Base-by-base conservation (phyloP, 768 basidiomycete genomes). In the Mycena amicta region DNA sequence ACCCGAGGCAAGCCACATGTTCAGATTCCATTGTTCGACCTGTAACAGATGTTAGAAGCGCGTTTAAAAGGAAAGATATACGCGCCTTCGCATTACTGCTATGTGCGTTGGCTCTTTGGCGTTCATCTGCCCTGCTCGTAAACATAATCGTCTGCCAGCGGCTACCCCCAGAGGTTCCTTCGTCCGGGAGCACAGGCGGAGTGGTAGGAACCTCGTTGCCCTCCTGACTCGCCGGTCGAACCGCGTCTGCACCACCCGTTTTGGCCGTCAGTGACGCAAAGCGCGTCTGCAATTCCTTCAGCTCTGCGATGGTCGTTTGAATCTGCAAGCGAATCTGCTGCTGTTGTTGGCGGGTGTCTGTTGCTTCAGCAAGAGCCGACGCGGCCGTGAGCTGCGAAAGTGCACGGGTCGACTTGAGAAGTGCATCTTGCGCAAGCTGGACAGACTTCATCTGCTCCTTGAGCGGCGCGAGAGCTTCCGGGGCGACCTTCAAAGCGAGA, bases 121-220 rank as follows among this genome's bases (percentile, higher is more conserved):
- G 8, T 18, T 37, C 33, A 18, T 37, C 11, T 0, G 26, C 8
- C 16, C 16, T 52, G 47, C 49, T 49, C 2, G 46, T 57, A 40
- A 70, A 43, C 2, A 50, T 41, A 18, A 70, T 53, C 27, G 66
- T 58, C 33, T 68, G 67, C 68, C 68, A 70, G 8, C 68, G 65
- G 45, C 67, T 68, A 5, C 68, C 68, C 6, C 68, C 67, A 2
- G 68, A 65, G 3, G 53, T 54, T 11, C 13, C 52, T 8, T 65
- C 61, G 27, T 50, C 20, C 27, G 65, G 57, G n/a, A 60, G 59
- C 22, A 50, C 22, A 8, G 27, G 26, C 39, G 52, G 39, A 13
- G 30, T 50, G 0, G 30, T 18, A 23, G 28, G 23, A 50, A 56
- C 49, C 4, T 37, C 33, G 22, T 16, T 28, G 37, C 40, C 5